These are phyloP conservation scores for Pyracantha coccinea DNA, from an alignment of 331 rosid species.

Conservation along the genomic window DNA sequence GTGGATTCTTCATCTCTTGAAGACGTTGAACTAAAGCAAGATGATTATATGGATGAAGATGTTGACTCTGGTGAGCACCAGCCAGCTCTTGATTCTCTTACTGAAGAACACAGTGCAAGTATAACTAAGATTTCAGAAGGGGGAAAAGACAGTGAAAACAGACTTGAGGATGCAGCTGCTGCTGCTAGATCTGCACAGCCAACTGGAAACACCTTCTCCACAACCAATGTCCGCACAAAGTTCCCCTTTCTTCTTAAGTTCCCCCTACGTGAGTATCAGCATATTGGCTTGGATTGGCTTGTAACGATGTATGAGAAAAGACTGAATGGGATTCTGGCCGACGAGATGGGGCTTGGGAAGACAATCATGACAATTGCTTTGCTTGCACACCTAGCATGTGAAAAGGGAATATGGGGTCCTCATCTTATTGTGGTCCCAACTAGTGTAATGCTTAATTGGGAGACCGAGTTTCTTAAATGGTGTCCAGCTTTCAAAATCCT, in stretches of 20 bases:
- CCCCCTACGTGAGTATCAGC: constrained; percentile 96
- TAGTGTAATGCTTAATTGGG: constrained; percentile 99
- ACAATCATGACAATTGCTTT: constrained; percentile 96
- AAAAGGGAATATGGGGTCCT: constrained; percentile 98
- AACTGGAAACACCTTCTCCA: constrained; percentile 91
- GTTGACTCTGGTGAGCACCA: constrained; percentile 35
- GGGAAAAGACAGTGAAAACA: constrained; percentile 61
- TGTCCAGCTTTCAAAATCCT: constrained; percentile 97
- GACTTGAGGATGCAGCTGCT: constrained; percentile 93
- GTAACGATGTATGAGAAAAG: constrained; percentile 97
- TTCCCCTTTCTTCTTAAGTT: constrained; percentile 87
- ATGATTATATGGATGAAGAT: constrained; percentile 42
- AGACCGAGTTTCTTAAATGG: constrained; percentile 98
- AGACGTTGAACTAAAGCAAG: constrained; percentile 31
- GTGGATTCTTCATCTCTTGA: constrained; percentile 45
- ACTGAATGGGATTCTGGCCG: constrained; percentile 94
- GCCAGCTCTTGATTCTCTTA: constrained; percentile 27
- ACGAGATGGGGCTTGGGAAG: constrained; percentile 98
- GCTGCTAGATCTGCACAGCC: constrained; percentile 99
- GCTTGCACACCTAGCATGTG: constrained; percentile 98
- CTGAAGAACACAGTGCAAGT: constrained; percentile 38
- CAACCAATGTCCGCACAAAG: constrained; percentile 90
- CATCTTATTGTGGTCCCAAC: constrained; percentile 99
- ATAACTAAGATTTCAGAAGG: constrained; percentile 32
- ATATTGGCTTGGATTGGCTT: constrained; percentile 99